Evolutionary conservation across 1,284 basidiomycete species (phyloP), one percentile per base, ranked within the genome.

Genomic region (Tranzscheliella williamsii): DNA sequence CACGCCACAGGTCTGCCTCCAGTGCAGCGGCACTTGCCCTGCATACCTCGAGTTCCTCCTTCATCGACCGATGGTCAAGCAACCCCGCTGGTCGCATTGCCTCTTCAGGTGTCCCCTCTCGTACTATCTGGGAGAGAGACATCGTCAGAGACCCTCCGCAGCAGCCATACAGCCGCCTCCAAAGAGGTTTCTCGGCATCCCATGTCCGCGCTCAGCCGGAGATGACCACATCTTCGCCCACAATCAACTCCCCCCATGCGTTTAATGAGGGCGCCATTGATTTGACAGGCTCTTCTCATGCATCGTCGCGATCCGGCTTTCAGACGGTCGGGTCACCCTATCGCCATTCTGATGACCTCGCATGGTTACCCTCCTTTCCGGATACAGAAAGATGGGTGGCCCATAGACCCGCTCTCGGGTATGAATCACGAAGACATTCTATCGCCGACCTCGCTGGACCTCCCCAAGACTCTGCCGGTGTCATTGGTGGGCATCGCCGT

Each of bases 371-470:
- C 22, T 48, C 42, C 18, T 55, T 52, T 42, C 44, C 50, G 24
- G 32, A 12, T 23, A 27, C 6, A 2, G 31, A 5, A 1, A 31
- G 15, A 18, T 36, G 37, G 4, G 42, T 32, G 4, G 4, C 15
- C 29, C 38, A 42, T 24, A 45, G 37, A 17, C 16, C 45, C 20
- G 21, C 20, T 8, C 26, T 45, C 13, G 67, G 67, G 11, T 47
- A 26, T 39, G 69, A 71, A 38, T 71, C 69, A 9, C 43, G 69
- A 31, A 44, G 69, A 13, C 69, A 71, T 40, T 71, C 69, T 8
- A 54, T 67, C 8, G 54, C 67, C 18, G 50, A 47, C n/a, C n/a
- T n/a, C 21, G 37, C 32, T 1, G 37, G 43, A 4, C 39, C 38
- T 15, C 20, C 16, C 16, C 46, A 37, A 18, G 57, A 65, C 13